phyloP scores from a whole-genome alignment of 768 basidiomycete genomes.

The Terana coerulea region DNA sequence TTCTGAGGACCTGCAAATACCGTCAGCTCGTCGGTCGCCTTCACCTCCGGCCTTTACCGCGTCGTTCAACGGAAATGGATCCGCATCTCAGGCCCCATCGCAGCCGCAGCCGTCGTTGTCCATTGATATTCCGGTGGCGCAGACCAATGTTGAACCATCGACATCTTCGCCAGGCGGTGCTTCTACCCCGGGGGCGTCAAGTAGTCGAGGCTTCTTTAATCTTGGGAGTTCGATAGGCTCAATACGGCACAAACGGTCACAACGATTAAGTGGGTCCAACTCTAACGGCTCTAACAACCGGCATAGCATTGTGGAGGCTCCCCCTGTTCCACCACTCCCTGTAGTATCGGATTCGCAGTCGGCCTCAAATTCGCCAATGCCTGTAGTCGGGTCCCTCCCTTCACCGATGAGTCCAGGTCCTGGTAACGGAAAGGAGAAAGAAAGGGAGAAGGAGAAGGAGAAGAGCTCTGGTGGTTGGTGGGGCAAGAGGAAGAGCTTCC shows the following conservation, averaged over 20 bases:
- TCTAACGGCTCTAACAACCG: constrained; percentile 20
- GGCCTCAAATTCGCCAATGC: neutral
- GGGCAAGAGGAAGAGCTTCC: constrained; percentile 49
- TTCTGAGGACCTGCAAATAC: neutral
- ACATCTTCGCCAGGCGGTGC: constrained; percentile 17
- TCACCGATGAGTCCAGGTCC: constrained; percentile 12
- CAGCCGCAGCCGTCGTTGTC: constrained; percentile 5
- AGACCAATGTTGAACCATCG: constrained; percentile 14
- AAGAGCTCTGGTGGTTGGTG: constrained; percentile 46
- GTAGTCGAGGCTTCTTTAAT: constrained; percentile 18
- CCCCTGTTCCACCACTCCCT: constrained; percentile 26
- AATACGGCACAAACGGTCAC: constrained; percentile 25
- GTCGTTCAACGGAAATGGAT: constrained; percentile 19
- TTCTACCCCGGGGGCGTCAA: constrained; percentile 14
- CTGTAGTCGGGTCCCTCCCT: constrained; percentile 6
- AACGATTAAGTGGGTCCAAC: no score
- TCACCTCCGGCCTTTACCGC: constrained; percentile 15
- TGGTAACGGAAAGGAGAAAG: constrained; percentile 27
- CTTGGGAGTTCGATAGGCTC: no score
- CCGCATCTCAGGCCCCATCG: constrained; percentile 11
- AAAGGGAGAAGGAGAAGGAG: constrained; percentile 34
- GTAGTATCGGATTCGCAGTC: constrained; percentile 20
- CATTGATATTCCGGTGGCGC: constrained; percentile 11
- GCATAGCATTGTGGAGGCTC: constrained; percentile 15
- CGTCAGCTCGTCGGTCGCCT: neutral